Base-by-base conservation (phyloP, 208 protist species). In the Wallacemonas collosoma region DNA sequence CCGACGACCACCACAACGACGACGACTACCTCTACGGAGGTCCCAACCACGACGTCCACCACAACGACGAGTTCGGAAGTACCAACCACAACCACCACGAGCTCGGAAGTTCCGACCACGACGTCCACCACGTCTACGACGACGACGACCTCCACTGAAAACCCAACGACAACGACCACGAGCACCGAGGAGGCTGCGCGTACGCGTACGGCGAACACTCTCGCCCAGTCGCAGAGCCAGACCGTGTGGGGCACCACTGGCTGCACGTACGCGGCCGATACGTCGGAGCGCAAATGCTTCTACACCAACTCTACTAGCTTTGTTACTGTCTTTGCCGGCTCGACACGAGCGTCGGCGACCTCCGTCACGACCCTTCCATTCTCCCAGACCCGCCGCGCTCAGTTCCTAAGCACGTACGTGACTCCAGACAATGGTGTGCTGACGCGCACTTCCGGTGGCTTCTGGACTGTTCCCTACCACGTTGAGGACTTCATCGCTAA, bases 381-480 rank as follows among this genome's bases (percentile, higher is more conserved):
- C 26, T 12, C 44, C 14, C 50, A 50, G 50, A 74, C 79, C 56
- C 73, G 58, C 26, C 79, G 72, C 26, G 35, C 47, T 39, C 41
- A 58, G 44, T 85, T 88, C 53, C 64, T 80, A 12, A 44, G 48
- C 4, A 44, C 58, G 50, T 55, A 77, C 65, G 72, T 88, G 26
- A 45, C 58, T 1, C 26, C 43, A 3, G 36, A 2, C 5, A 14
- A 38, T 26, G 26, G 35, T n/a, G n/a, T 45, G 61, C 54, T 63
- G 26, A 66, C 58, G 39, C 71, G 50, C 11, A 47, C 67, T 14
- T 77, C 57, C 15, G 40, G n/a, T 1, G 76, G 72, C 60, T 76
- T 76, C 71, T 85, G 83, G 83, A 85, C 83, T 26, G 62, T 45
- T 63, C 83, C 83, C 51, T 88, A 88, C 60, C 38, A 74, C 17